Evolutionary conservation across 768 basidiomycete genomes (phyloP), one percentile per base, ranked within the genome.

Genomic region (Calocera cornea): DNA sequence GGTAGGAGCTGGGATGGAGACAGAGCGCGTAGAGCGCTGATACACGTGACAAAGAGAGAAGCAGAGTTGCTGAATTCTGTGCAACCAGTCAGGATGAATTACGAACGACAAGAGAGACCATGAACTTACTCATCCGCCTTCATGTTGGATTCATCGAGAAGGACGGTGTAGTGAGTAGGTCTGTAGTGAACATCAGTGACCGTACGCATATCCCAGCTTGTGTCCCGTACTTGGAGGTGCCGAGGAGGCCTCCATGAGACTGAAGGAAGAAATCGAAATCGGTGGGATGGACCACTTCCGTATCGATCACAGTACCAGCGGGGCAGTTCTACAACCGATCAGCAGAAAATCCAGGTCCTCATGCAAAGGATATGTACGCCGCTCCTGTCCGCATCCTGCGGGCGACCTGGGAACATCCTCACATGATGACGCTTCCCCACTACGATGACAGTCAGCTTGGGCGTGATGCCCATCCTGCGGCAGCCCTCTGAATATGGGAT

Each of bases 21-120:
- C 89, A 0, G 88, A 88, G 27, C 89, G 85, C 1, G 89, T 90
- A 11, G 88, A 84, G 1, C 89, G 83, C 1, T 89, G 88, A 70
- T 90, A 92, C 0, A 90, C 85, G 60, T 93, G 89, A 72, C 89
- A 90, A 0, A 93, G 78, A 0, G 89, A 86, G 65, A 88, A 92
- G 0, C 89, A 86, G 1, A 86, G 74, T 0, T 82, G 80, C 71
- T 92, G 91, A 44, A 92, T 75, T 17, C 83, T 82, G 19, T 5
- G 27, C 44, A 47, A 27, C 22, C 14, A 3, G 19, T 60, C 27
- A 60, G 54, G 14, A 47, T 7, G n/a, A n/a, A n/a, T n/a, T n/a
- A n/a, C 19, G 24, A 8, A 7, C 44, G 16, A 17, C 44, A 17
- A 47, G 14, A 3, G 16, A 19, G 8, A 7, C 14, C 7, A 22